phyloP scores from a whole-genome alignment of 345 rosid species.

The Microthlaspi erraticum region DNA sequence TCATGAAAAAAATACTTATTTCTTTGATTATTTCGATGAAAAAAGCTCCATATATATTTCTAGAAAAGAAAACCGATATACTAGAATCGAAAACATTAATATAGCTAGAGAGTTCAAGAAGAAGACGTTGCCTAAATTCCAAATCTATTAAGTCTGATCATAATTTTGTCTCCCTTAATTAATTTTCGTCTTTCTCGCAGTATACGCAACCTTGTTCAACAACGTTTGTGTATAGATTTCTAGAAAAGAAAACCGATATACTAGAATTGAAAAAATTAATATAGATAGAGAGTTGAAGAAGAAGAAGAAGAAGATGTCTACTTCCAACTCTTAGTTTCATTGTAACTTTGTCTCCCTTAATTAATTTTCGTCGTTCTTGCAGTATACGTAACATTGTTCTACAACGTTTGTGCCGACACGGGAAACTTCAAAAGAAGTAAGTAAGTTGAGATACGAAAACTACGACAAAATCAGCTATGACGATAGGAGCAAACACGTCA shows the following conservation, averaged over 20 bases:
- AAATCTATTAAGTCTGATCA: neutral
- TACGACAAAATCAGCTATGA: neutral
- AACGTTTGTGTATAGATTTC: neutral
- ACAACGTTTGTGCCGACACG: slow-evolving; percentile 2
- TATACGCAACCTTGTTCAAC: slow-evolving; percentile 8
- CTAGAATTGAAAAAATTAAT: neutral
- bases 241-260: neutral
- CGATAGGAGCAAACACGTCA: slow-evolving; percentile 10
- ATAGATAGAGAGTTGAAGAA: neutral
- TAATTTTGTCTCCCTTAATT: neutral
- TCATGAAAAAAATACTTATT: neutral
- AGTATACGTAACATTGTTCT: slow-evolving; percentile 5
- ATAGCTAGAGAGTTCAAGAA: neutral
- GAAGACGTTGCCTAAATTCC: neutral
- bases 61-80: neutral
- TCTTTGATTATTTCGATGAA: slow-evolving; percentile 10
- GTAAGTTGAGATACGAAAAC: neutral
- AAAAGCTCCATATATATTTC: neutral
- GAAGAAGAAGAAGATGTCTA: neutral
- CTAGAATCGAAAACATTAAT: neutral
- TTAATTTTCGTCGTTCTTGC: slow-evolving; percentile 9
- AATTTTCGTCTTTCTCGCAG: slow-evolving; percentile 8
- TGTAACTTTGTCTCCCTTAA: neutral
- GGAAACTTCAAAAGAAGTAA: neutral
- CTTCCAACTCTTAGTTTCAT: neutral